Evolutionary conservation across 805 yeast genomes (phyloP).

Genomic region (Candida alai): DNA sequence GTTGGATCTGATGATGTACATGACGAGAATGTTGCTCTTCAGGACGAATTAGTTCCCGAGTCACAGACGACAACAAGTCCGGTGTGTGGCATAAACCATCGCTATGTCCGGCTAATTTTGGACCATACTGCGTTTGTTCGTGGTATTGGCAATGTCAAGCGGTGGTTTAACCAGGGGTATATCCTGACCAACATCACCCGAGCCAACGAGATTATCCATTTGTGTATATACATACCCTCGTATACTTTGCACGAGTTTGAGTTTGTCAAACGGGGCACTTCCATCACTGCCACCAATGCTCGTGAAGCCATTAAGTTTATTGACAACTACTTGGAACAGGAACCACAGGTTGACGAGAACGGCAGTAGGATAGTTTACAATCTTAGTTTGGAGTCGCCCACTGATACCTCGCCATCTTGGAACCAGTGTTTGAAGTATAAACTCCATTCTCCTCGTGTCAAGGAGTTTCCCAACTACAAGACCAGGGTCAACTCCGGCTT

Average conservation of each 20-base stretch:
- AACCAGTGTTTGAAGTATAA: constrained; percentile 43
- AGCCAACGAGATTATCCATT: constrained; percentile 16
- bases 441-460: constrained; percentile 40
- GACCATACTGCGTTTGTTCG: constrained; percentile 68
- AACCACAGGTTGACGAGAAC: constrained; percentile 9
- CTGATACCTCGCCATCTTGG: constrained; percentile 51
- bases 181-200: constrained; percentile 21
- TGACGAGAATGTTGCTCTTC: background rate
- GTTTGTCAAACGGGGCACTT: constrained; percentile 49
- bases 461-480: constrained; percentile 48
- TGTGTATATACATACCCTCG: constrained; percentile 49
- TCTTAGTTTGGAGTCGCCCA: constrained; percentile 36
- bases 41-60: constrained; percentile 4
- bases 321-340: constrained; percentile 39
- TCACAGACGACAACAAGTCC: constrained; percentile 1
- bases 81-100: constrained; percentile 25
- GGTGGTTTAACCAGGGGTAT: constrained; percentile 50
- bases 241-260: constrained; percentile 60
- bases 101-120: constrained; percentile 38
- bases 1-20: constrained; percentile 4
- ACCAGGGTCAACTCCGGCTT: constrained; percentile 30
- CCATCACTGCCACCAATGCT: constrained; percentile 60
- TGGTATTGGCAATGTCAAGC: constrained; percentile 63
- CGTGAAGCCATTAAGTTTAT: constrained; percentile 61
- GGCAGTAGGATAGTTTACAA: constrained; percentile 9